These are phyloP conservation scores for Candida takata DNA, from an alignment of 805 yeast genomes.

Conservation along the genomic window DNA sequence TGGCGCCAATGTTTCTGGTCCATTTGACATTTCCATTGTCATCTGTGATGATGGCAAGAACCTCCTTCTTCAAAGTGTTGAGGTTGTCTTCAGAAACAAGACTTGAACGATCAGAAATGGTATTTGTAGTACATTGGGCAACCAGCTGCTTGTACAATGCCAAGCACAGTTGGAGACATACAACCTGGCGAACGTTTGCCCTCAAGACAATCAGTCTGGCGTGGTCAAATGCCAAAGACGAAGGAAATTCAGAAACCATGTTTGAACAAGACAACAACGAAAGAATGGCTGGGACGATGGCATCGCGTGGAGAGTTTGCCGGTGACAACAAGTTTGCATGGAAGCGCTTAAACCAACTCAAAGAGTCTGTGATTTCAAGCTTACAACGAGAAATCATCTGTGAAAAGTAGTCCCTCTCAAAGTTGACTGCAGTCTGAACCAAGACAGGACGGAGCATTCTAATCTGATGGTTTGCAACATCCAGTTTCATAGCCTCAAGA, in stretches of 20 bases:
- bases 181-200: slow-evolving; percentile 81
- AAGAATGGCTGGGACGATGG: slow-evolving; percentile 47
- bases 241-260: slow-evolving; percentile 78
- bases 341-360: slow-evolving; percentile 19
- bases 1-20: slow-evolving; percentile 73
- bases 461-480: slow-evolving; percentile 92
- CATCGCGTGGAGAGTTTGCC: slow-evolving; percentile 26
- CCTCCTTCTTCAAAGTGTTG: slow-evolving; percentile 54
- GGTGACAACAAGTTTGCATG: slow-evolving; percentile 9
- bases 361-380: slow-evolving; percentile 23
- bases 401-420: slow-evolving; percentile 78
- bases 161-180: slow-evolving; percentile 69
- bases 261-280: slow-evolving; percentile 69
- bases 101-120: slow-evolving; percentile 21
- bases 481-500: slow-evolving; percentile 89
- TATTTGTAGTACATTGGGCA: slow-evolving; percentile 17
- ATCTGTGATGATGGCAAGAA: slow-evolving; percentile 74
- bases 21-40: slow-evolving; percentile 84
- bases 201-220: slow-evolving; percentile 68
- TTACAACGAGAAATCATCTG: slow-evolving; percentile 50
- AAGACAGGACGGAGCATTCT: slow-evolving; percentile 77
- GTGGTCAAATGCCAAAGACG: slow-evolving; percentile 77
- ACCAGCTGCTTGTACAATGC: slow-evolving; percentile 67
- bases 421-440: slow-evolving; percentile 79
- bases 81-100: slow-evolving; percentile 31